phyloP scores from a whole-genome alignment of 306 rosid genomes.

The Prunus padus region DNA sequence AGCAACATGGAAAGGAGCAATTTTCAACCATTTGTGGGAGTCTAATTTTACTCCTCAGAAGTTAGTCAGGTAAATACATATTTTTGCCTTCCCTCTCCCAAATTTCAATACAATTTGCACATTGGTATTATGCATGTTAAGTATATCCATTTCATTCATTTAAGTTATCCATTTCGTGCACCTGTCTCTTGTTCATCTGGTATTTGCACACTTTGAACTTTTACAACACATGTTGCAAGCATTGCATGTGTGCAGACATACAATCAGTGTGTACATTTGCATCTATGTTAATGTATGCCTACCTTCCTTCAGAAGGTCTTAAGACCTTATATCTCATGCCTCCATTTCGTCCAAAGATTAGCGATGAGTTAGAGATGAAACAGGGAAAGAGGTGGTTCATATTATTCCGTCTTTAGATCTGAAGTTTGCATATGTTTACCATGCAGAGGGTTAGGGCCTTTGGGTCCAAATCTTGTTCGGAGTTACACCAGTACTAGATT shows the following conservation, averaged over 20 bases:
- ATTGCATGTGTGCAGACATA: neutral
- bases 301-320: neutral
- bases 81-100: neutral
- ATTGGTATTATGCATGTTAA: neutral
- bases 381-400: neutral
- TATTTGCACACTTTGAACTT: neutral
- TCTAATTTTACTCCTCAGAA: conserved; percentile 90
- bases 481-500: conserved; percentile 78
- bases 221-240: neutral
- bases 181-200: neutral
- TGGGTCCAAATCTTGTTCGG: conserved; percentile 82
- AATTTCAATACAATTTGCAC: neutral
- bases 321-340: neutral
- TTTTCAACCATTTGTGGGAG: conserved; percentile 86
- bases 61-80: conserved; percentile 55
- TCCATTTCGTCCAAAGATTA: neutral
- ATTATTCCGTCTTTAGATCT: neutral
- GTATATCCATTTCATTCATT: neutral
- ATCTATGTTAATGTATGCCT: neutral
- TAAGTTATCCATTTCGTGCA: neutral
- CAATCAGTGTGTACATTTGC: neutral
- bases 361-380: neutral
- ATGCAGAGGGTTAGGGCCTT: conserved; percentile 93
- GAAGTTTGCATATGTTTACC: neutral
- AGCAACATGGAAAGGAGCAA: conserved; percentile 90